A percentile compares a stretch with the other conserved stretches of the same genome.
Evolutionary conservation across 768 basidiomycete genomes (phyloP).

Genomic region (Boletus rufocinnamomeus): DNA sequence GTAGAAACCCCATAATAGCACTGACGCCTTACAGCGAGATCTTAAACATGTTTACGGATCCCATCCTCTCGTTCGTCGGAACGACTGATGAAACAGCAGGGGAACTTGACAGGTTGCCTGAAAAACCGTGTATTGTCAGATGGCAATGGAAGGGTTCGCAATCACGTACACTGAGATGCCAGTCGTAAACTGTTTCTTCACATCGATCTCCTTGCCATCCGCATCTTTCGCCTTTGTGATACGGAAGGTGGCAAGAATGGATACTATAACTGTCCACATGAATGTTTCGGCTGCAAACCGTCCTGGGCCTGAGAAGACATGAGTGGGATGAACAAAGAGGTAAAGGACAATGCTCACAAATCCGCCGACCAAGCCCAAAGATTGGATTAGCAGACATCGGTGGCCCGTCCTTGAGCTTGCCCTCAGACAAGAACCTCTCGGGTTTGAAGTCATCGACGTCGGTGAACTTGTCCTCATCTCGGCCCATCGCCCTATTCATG

Average conservation of each 20-base stretch:
- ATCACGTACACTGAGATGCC: constrained; percentile 24
- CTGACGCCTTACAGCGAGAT: no score
- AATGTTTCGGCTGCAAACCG: constrained; percentile 26
- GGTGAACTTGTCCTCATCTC: constrained; percentile 18
- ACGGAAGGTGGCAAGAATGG: constrained; percentile 24
- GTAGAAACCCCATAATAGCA: neutral
- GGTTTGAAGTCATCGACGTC: constrained; percentile 31
- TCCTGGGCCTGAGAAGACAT: constrained; percentile 17
- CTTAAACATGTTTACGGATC: constrained; percentile 5
- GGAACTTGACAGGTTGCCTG: constrained; percentile 26
- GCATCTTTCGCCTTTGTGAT: constrained; percentile 27
- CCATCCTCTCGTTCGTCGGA: constrained; percentile 7
- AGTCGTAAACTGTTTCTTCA: constrained; percentile 26
- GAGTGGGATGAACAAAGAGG: neutral
- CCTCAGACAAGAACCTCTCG: constrained; percentile 26
- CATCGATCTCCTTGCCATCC: constrained; percentile 22
- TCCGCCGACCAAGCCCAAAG: constrained; percentile 30
- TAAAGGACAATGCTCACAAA: constrained; percentile 11
- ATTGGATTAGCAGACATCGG: constrained; percentile 22
- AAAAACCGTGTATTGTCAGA: neutral
- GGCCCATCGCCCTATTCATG: constrained; percentile 25
- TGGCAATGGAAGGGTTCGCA: neutral
- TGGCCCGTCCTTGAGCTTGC: constrained; percentile 11
- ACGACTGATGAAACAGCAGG: constrained; percentile 27
- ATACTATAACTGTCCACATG: constrained; percentile 25